A percentile compares a stretch with the other conserved stretches of the same genome.
Conservation (phyloP, 2,329 filamentous ascomycete genomes). For the Colletotrichum sublineola region DNA sequence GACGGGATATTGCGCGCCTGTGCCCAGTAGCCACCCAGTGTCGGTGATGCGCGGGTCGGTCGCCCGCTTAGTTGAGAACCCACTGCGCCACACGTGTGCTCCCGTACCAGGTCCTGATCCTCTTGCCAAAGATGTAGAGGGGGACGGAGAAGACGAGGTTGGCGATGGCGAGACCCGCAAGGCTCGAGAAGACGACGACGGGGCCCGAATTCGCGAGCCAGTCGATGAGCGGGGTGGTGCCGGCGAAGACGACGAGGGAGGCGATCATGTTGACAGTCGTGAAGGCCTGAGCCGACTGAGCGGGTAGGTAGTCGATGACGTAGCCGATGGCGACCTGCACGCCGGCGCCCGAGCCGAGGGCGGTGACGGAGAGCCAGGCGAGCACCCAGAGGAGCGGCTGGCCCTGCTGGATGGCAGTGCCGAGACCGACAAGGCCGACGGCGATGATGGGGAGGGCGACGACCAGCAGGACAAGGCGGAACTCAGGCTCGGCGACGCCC, state of each 20-base stretch:
- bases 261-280: not conserved
- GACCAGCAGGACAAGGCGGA: not conserved
- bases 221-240: not conserved
- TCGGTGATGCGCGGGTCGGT: not conserved
- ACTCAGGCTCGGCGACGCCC: conserved; percentile 1
- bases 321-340: not conserved
- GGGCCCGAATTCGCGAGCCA: not conserved
- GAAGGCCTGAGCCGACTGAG: not conserved
- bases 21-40: not conserved
- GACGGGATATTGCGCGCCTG: not conserved
- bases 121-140: not conserved
- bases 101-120: not conserved
- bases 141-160: not conserved
- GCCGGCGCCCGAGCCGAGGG: not conserved
- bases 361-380: not conserved
- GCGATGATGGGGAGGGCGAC: not conserved
- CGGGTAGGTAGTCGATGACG: not conserved
- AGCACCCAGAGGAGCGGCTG: not conserved
- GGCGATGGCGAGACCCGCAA: not conserved
- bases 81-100: not conserved
- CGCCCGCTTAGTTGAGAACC: not conserved
- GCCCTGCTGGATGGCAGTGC: not conserved
- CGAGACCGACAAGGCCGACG: not conserved
- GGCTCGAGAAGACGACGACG: not conserved
- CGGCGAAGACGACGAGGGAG: not conserved